phyloP scores from a whole-genome alignment of 1,139 yeast genomes.

The Cylindricascospora bacillispora region DNA sequence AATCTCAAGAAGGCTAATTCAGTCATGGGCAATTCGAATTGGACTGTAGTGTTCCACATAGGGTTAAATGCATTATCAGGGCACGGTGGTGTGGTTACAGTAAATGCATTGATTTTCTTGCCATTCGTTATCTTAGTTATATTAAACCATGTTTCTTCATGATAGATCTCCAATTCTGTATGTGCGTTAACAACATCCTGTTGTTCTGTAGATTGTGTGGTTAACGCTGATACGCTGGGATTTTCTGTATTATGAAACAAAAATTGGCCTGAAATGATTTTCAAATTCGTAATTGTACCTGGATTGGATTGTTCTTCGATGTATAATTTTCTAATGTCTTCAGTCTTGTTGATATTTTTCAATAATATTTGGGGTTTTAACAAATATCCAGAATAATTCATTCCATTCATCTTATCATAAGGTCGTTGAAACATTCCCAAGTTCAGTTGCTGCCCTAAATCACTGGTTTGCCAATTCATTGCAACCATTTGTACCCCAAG shows the following conservation, averaged over 20 bases:
- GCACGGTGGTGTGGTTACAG: constrained; percentile 19
- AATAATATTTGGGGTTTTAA: constrained; percentile 45
- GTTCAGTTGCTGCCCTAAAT: constrained; percentile 79
- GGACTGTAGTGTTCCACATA: constrained; percentile 51
- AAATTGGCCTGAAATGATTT: too few relatives aligned
- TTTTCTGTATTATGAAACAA: too few relatives aligned
- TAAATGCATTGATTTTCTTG: too few relatives aligned
- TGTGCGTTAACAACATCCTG: too few relatives aligned
- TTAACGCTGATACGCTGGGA: too few relatives aligned
- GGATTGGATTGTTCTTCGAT: too few relatives aligned
- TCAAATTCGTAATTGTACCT: too few relatives aligned
- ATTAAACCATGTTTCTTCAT: too few relatives aligned
- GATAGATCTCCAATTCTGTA: too few relatives aligned
- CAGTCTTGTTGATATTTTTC: constrained; percentile 16
- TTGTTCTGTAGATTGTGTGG: too few relatives aligned
- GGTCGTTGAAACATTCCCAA: constrained; percentile 55
- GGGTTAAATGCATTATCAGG: constrained; percentile 74
- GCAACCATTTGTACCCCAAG: constrained; percentile 92
- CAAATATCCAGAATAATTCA: constrained; percentile 49
- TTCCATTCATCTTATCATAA: constrained; percentile 6
- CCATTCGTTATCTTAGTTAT: too few relatives aligned
- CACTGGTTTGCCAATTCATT: constrained; percentile 92
- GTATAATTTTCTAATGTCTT: too few relatives aligned
- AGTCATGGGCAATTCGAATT: constrained; percentile 15
- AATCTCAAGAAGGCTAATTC: constrained; percentile 40